phyloP scores from a whole-genome alignment of 768 basidiomycete species.

The Tylopilus rubrobrunneus region DNA sequence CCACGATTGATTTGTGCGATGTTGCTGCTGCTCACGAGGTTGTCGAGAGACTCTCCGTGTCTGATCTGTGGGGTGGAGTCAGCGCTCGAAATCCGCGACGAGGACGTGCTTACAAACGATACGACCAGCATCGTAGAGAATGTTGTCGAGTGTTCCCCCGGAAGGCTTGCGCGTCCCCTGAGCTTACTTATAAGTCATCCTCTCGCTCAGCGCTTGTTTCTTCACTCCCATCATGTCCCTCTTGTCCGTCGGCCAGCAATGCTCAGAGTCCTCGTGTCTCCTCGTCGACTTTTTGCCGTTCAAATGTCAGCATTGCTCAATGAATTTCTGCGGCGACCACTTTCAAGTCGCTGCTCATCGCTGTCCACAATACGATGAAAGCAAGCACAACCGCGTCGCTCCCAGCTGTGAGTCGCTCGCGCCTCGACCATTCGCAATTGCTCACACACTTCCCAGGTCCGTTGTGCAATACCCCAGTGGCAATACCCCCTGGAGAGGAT shows the following conservation, averaged over 20 bases:
- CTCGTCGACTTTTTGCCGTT: slow-evolving; percentile 84
- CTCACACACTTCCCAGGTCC: slow-evolving; percentile 47
- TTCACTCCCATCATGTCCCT: slow-evolving; percentile 27
- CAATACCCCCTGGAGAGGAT: slow-evolving; percentile 73
- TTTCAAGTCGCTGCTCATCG: slow-evolving; percentile 65
- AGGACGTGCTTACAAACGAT: slow-evolving; percentile 24
- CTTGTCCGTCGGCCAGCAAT: slow-evolving; percentile 67
- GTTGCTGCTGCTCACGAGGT: slow-evolving; percentile 44
- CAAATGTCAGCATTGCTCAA: slow-evolving; percentile 76
- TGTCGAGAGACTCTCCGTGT: slow-evolving; percentile 78
- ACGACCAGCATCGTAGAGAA: slow-evolving; percentile 18
- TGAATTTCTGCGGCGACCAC: slow-evolving; percentile 74
- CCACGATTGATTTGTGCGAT: no score
- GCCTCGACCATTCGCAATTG: neutral
- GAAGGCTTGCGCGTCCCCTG: slow-evolving; percentile 24
- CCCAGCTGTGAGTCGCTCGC: slow-evolving; percentile 56
- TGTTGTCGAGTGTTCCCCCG: neutral
- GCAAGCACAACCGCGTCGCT: slow-evolving; percentile 68
- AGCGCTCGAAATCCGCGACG: neutral
- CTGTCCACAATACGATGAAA: slow-evolving; percentile 69
- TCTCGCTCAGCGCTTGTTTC: neutral
- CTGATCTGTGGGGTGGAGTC: slow-evolving; percentile 48
- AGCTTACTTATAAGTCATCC: slow-evolving; percentile 19
- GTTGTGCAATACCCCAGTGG: slow-evolving; percentile 70
- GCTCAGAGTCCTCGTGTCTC: slow-evolving; percentile 59